phyloP scores from a whole-genome alignment of 768 basidiomycete genomes.

The Mycena kentingensis region DNA sequence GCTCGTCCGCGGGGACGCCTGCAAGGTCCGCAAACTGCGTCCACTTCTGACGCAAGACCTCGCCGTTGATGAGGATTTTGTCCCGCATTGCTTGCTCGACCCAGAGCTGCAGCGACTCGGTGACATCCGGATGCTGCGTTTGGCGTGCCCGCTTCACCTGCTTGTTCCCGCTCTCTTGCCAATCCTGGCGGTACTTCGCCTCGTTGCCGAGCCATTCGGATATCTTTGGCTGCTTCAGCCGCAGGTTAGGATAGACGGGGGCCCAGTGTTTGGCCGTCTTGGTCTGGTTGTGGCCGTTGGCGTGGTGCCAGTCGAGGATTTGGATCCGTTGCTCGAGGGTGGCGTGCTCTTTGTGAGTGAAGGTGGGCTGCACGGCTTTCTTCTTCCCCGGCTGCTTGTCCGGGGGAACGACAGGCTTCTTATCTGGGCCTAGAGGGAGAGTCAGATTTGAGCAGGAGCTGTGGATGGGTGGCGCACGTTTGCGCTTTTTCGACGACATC shows the following conservation, averaged over 20 bases:
- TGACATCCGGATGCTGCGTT: conserved; percentile 34
- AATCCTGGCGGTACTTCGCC: conserved; percentile 20
- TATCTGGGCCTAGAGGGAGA: neutral
- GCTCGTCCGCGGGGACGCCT: conserved; percentile 35
- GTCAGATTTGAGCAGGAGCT: neutral
- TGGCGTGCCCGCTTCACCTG: conserved; percentile 10
- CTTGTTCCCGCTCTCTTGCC: conserved; percentile 1
- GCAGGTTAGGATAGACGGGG: conserved; percentile 34
- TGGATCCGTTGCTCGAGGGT: conserved; percentile 37
- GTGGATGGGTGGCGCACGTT: neutral
- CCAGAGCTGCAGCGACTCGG: conserved; percentile 40
- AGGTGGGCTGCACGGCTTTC: conserved; percentile 8
- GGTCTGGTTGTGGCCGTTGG: conserved; percentile 34
- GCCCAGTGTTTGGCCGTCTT: conserved; percentile 34
- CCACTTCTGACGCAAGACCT: conserved; percentile 39
- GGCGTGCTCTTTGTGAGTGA: conserved; percentile 33
- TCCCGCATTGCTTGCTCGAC: conserved; percentile 36
- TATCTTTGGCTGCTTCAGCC: conserved; percentile 36
- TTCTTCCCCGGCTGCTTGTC: conserved; percentile 13
- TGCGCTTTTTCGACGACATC: conserved; percentile 5
- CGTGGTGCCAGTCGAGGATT: conserved; percentile 39
- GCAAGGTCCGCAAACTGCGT: conserved; percentile 34
- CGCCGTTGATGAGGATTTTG: conserved; percentile 35
- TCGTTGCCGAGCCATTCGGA: conserved; percentile 35
- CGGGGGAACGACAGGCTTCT: conserved; percentile 7